phyloP scores from a whole-genome alignment of 1,284 basidiomycete genomes.

The Puccinia coronata region DNA sequence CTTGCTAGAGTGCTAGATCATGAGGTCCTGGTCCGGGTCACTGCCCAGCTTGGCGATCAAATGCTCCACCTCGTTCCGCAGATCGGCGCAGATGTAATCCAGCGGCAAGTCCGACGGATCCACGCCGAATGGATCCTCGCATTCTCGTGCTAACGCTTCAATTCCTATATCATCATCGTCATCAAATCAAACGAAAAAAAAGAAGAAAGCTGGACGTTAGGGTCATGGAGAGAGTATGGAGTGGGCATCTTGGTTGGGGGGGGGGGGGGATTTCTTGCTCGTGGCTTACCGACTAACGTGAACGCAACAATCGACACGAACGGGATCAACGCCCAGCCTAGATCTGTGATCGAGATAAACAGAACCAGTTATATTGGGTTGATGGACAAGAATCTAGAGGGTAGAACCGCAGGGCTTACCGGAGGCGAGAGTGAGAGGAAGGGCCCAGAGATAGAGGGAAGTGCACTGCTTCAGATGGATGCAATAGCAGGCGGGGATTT shows the following conservation, averaged over 20 bases:
- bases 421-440: conserved; percentile 53
- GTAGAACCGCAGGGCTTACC: conserved; percentile 22
- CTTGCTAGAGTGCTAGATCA: too few species aligned
- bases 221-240: too few species aligned
- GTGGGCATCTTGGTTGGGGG: too few species aligned
- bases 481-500: conserved; percentile 54
- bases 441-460: conserved; percentile 52
- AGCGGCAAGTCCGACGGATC: conserved; percentile 55
- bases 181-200: too few species aligned
- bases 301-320: conserved; percentile 54
- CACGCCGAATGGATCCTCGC: conserved; percentile 53
- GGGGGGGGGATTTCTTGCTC: background rate
- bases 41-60: conserved; percentile 44
- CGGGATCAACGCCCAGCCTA: conserved; percentile 53
- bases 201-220: background rate
- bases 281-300: conserved; percentile 53
- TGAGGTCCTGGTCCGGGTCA: conserved; percentile 37
- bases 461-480: conserved; percentile 53
- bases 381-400: background rate
- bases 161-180: conserved; percentile 66
- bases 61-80: conserved; percentile 54
- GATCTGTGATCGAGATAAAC: conserved; percentile 11
- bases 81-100: conserved; percentile 55
- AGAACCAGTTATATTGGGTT: conserved; percentile 14
- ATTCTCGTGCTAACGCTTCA: conserved; percentile 86